Percentiles rank a stretch among this genome's conserved stretches.
Conservation (phyloP, 306 rosid species). For the Fragaria nilgerrensis region DNA sequence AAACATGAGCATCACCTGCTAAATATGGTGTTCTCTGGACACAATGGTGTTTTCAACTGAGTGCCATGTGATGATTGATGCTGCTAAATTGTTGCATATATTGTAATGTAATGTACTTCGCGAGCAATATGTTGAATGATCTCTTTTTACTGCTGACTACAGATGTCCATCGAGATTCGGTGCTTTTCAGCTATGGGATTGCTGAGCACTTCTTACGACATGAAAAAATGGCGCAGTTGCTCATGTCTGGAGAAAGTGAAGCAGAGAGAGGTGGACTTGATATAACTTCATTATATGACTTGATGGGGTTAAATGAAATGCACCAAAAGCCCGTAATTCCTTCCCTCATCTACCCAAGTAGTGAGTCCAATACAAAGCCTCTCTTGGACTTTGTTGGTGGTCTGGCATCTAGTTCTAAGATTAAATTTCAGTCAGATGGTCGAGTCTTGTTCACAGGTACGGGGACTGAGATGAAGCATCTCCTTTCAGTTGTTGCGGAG, state of each 20-base stretch:
- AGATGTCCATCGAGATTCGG: constrained; percentile 46
- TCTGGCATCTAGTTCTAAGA: constrained; percentile 52
- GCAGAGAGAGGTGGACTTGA: constrained; percentile 38
- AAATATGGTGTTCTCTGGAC: neutral
- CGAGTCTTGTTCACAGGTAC: constrained; percentile 54
- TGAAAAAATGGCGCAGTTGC: constrained; percentile 52
- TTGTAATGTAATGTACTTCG: neutral
- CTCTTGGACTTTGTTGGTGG: constrained; percentile 54
- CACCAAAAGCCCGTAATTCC: constrained; percentile 38
- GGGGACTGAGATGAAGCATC: constrained; percentile 65
- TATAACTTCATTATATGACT: constrained; percentile 43
- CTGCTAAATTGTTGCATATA: constrained; percentile 2
- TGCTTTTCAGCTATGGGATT: constrained; percentile 59
- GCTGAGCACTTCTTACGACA: constrained; percentile 60
- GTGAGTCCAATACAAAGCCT: constrained; percentile 43
- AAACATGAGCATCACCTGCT: neutral
- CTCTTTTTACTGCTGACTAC: constrained; percentile 29
- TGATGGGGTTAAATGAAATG: constrained; percentile 47
- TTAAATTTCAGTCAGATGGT: constrained; percentile 65
- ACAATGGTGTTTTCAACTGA: neutral
- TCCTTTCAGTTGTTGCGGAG: constrained; percentile 65
- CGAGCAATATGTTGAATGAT: constrained; percentile 10
- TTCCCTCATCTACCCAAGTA: constrained; percentile 52
- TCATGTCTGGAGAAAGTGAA: constrained; percentile 52
- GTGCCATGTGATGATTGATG: neutral